Evolutionary conservation across 192 early-diverging fungal genomes (phyloP), one percentile per base, ranked within the genome.

Genomic region (Coemansia sp.): DNA sequence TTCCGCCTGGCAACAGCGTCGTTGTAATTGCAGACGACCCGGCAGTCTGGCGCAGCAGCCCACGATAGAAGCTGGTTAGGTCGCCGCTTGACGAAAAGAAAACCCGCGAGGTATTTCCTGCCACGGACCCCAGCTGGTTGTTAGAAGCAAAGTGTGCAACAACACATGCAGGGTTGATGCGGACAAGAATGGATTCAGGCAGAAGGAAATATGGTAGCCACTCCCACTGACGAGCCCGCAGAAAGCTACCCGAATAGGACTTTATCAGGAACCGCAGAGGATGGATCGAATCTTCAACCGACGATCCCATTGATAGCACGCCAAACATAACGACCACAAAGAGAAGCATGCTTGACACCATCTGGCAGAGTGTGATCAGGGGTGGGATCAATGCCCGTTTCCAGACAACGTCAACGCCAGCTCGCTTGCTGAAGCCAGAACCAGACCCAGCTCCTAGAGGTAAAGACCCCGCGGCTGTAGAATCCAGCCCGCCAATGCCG

Each of bases 301-400:
- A 72, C 14, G 73, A 58, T 14, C 67, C 70, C 51, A 81, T 61
- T 23, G 78, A 72, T 67, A 73, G 64, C 33, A 81, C 63, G 6
- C 78, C 78, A 64, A 75, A 81, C 70, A 81, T 72, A 12, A 76
- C 78, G 20, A 76, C 78, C 14, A 73, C 64, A 62, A 81, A 81
- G 21, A 81, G 67, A 48, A 72, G 71, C 34, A 52, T 57, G 5
- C 70, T 71, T 5, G 73, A 68, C 0, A 73, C 70, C 46, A 69
- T 57, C 68, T 81, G 78, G 57, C 78, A 76, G 26, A 36, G 44
- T 10, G 78, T 76, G 14, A 66, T 61, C 39, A 76, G 59, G 24
- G 67, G 66, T 43, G 75, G 62, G 30, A 72, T 61, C n/a, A 53
- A 26, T 4, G 6, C 51, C 2, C 9, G 24, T 26, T 36, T 52